These are phyloP conservation scores for Nitzschia sp. DNA, from an alignment of 108 stramenopile species.

Conservation along the genomic window DNA sequence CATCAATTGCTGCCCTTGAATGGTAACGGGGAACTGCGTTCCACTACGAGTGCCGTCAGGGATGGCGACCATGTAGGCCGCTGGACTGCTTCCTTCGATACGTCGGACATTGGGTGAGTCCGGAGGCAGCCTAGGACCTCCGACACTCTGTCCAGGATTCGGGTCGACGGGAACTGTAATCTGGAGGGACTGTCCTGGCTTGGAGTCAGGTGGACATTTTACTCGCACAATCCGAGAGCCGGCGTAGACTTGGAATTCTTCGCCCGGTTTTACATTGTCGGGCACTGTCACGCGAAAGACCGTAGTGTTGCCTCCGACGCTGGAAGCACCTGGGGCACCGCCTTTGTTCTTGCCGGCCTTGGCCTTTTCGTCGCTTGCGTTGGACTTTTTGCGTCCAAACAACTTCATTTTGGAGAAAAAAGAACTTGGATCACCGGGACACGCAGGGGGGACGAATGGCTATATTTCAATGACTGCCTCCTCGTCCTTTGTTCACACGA, in stretches of 20 bases:
- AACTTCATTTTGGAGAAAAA: conserved; percentile 10
- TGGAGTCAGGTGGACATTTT: conserved; percentile 57
- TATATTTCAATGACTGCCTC: too few relatives aligned
- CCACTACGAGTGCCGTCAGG: conserved; percentile 64
- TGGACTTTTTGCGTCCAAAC: conserved; percentile 10
- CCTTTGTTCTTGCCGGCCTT: neutral
- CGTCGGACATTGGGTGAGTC: conserved; percentile 67
- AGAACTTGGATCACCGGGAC: too few relatives aligned
- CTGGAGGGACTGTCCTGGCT: conserved; percentile 71
- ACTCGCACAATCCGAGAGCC: conserved; percentile 69
- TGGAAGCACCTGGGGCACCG: conserved; percentile 31
- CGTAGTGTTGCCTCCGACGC: conserved; percentile 24
- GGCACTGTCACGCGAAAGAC: conserved; percentile 75
- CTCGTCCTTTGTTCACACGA: too few relatives aligned
- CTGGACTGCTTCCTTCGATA: conserved; percentile 39
- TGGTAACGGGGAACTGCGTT: conserved; percentile 78
- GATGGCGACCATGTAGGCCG: conserved; percentile 81
- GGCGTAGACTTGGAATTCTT: conserved; percentile 86
- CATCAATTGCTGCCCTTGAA: conserved; percentile 82
- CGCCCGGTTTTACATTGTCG: conserved; percentile 64
- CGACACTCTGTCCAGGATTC: neutral
- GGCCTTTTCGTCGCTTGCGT: conserved; percentile 1
- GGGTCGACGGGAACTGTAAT: conserved; percentile 65
- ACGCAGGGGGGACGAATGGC: too few relatives aligned
- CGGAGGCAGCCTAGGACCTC: conserved; percentile 26